A percentile compares a stretch with the other conserved stretches of the same genome.
phyloP scores from a whole-genome alignment of 2,329 filamentous ascomycete species.

The Pseudocercospora musae region DNA sequence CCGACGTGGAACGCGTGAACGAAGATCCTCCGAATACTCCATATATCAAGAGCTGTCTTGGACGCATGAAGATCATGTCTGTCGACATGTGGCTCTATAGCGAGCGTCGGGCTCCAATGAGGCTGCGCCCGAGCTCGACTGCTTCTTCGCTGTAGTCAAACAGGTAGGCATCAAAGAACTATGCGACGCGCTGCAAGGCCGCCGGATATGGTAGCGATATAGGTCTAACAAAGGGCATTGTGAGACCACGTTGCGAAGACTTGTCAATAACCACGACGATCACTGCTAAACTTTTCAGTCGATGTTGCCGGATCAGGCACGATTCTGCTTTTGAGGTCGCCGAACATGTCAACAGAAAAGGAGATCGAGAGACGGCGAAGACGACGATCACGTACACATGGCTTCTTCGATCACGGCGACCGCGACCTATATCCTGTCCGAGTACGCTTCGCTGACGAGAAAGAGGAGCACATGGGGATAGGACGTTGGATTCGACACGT shows the following conservation, averaged over 20 bases:
- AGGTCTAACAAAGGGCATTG: neutral
- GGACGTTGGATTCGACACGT: neutral
- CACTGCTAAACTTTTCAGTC: neutral
- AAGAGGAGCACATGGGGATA: neutral
- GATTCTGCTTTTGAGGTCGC: neutral
- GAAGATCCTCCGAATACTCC: neutral
- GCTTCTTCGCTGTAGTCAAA: neutral
- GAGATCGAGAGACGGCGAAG: neutral
- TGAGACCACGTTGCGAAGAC: neutral
- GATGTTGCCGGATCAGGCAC: neutral
- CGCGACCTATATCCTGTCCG: neutral
- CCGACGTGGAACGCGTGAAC: neutral
- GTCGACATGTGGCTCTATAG: neutral
- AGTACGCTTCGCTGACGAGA: conserved; percentile 1
- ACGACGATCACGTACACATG: conserved; percentile 3
- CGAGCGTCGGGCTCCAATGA: neutral
- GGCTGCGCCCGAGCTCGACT: neutral
- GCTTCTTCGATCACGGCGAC: conserved; percentile 11
- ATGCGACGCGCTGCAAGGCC: neutral
- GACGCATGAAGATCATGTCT: neutral
- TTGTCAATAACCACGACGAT: neutral
- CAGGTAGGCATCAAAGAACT: neutral
- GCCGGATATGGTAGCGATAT: neutral
- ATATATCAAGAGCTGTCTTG: neutral
- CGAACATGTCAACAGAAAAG: neutral